Evolutionary conservation across 768 basidiomycete genomes (phyloP), one percentile per base, ranked within the genome.

Genomic region (Naganishia vaughanmartiniae): DNA sequence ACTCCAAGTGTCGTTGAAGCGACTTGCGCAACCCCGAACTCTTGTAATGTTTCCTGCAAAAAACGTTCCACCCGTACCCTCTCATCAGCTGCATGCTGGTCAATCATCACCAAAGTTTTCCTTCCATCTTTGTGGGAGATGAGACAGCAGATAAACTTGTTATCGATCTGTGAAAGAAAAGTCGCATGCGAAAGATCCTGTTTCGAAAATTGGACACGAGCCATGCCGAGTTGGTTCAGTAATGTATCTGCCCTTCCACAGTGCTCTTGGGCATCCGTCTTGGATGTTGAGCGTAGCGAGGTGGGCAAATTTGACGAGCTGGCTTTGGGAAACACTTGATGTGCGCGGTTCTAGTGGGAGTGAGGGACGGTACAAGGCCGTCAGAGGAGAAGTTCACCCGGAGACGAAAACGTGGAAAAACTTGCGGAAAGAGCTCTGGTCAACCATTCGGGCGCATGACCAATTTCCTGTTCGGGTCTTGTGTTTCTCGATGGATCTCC

Each of bases 41-140:
- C 88, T 56, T 84, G 78, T 81, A 91, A 93, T n/a, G 93, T 78
- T 56, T 87, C 86, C 72, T 84, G 85, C 74, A 95, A 84, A 79
- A 91, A 90, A 31, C 55, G 53, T 82, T 99, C 96, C 70, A 98
- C 91, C 26, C 94, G 88, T 54, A 97, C 83, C 26, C 96, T 88
- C 81, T 99, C 96, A 78, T 96, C 92, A n/a, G 94, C 95, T 15
- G 96, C 96, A 79, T 99, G 96, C 80, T 99, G 96, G 83, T 99
- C 96, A 56, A 99, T 85, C 65, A 98, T 84, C 36, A 95, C 84
- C 34, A 98, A 85, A 46, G 70, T 48, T 54, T 70, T 75, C 46
- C 51, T 69, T 48, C 74, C 74, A 69, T 45, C 58, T 30, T 34
- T 6, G 17, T 39, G n/a, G n/a, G 34, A 0, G 51, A 69, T 30